Evolutionary conservation across 148 eudicot genomes (phyloP).

Genomic region (Dianthus caryophyllus): DNA sequence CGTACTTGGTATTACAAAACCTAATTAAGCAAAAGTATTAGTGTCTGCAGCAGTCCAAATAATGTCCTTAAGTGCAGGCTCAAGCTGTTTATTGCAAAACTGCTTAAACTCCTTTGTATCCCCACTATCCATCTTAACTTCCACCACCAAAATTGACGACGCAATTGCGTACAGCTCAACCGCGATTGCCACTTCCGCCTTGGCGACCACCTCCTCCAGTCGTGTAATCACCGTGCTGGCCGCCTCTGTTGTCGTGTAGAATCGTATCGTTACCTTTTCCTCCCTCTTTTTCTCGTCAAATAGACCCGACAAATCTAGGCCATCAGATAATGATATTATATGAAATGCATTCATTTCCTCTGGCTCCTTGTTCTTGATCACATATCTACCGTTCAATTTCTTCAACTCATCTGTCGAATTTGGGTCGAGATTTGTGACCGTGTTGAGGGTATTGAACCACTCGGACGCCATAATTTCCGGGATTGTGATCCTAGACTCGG

Average conservation of each 20-base stretch:
- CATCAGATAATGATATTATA: constrained; percentile 63
- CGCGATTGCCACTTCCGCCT: constrained; percentile 34
- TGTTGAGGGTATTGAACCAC: not conserved
- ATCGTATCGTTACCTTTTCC: constrained; percentile 46
- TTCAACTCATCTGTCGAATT: not conserved
- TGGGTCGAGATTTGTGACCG: not conserved
- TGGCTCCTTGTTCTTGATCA: constrained; percentile 25
- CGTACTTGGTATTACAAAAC: too few relatives aligned
- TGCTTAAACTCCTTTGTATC: constrained; percentile 61
- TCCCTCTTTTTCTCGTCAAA: constrained; percentile 45
- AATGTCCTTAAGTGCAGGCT: constrained; percentile 59
- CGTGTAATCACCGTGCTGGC: constrained; percentile 49
- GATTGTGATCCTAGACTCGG: constrained; percentile 13
- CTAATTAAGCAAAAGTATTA: not conserved
- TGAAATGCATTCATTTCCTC: constrained; percentile 71
- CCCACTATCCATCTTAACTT: constrained; percentile 56
- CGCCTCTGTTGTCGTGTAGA: constrained; percentile 38
- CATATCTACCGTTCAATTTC: not conserved
- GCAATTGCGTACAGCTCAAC: constrained; percentile 48
- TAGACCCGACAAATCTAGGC: constrained; percentile 61
- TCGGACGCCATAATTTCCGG: constrained; percentile 1
- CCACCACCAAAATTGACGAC: constrained; percentile 52
- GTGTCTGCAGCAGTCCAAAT: constrained; percentile 35
- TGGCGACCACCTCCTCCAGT: constrained; percentile 49
- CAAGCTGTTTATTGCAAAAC: constrained; percentile 53